phyloP scores from a whole-genome alignment of 768 basidiomycete genomes.

The Tylopilus balloui region DNA sequence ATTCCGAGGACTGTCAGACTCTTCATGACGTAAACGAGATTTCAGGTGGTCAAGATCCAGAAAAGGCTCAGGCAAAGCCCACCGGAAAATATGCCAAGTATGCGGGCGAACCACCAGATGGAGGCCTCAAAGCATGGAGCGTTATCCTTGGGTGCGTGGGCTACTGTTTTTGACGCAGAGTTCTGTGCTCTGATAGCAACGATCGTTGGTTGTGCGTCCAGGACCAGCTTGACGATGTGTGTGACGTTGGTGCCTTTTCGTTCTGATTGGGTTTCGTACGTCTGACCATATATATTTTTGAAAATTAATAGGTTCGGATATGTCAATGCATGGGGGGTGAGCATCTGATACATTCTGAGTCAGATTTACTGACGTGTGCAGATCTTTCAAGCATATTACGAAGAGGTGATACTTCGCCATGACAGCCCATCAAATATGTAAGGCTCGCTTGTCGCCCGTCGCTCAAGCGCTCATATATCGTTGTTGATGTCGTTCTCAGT shows the following conservation, averaged over 20 bases:
- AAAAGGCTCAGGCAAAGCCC: neutral
- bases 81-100: conserved; percentile 18
- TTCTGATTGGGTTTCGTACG: neutral
- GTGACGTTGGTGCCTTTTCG: conserved; percentile 34
- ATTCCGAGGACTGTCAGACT: conserved; percentile 6
- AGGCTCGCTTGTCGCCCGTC: conserved; percentile 9
- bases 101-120: conserved; percentile 25
- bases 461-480: no score
- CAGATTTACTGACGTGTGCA: conserved; percentile 22
- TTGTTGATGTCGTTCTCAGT: conserved; percentile 33
- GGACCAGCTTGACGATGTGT: conserved; percentile 29
- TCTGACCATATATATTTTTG: neutral
- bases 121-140: conserved; percentile 30
- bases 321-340: conserved; percentile 72
- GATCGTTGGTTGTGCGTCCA: neutral
- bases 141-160: conserved; percentile 27
- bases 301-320: conserved; percentile 50
- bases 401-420: conserved; percentile 44
- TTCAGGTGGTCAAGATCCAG: neutral
- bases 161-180: neutral
- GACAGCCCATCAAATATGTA: conserved; percentile 64
- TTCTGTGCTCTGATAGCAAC: neutral
- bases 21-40: conserved; percentile 7
- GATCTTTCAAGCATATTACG: conserved; percentile 74
- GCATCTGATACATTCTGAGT: conserved; percentile 20